Evolutionary conservation across 768 basidiomycete species (phyloP).

Genomic region (Chalciporus piperatus): DNA sequence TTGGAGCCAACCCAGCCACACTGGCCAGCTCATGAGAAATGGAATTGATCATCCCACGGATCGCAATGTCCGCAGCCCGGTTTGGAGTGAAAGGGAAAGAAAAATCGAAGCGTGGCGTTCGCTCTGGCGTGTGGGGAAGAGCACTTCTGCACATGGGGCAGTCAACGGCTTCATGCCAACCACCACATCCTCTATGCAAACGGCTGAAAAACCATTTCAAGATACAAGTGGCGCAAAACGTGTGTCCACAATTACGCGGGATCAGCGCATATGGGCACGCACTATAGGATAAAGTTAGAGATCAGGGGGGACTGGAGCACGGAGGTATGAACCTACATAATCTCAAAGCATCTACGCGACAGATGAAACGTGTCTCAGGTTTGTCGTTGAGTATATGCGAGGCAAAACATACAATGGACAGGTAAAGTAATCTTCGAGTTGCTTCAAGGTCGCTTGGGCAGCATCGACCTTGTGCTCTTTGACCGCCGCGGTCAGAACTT

Average conservation of each 20-base stretch:
- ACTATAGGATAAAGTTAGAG: constrained; percentile 17
- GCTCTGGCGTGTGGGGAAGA: constrained; percentile 51
- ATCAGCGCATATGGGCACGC: constrained; percentile 57
- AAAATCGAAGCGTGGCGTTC: constrained; percentile 44
- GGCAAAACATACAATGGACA: constrained; percentile 53
- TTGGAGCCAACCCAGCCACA: constrained; percentile 28
- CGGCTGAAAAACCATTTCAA: constrained; percentile 69
- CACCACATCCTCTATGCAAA: constrained; percentile 58
- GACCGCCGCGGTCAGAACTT: constrained; percentile 40
- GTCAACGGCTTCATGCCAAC: constrained; percentile 66
- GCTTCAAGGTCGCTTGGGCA: constrained; percentile 39
- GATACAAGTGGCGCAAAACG: constrained; percentile 66
- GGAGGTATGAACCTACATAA: constrained; percentile 37
- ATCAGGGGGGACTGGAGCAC: constrained; percentile 1
- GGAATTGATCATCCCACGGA: constrained; percentile 51
- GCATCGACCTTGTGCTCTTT: constrained; percentile 36
- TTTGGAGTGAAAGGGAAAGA: constrained; percentile 67
- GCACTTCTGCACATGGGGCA: constrained; percentile 64
- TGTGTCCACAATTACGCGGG: constrained; percentile 60
- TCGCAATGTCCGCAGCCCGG: constrained; percentile 50
- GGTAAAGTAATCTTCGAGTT: constrained; percentile 63
- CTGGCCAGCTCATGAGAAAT: constrained; percentile 41
- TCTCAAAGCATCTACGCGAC: constrained; percentile 55
- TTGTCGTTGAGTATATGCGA: constrained; percentile 4
- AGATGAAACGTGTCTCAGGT: constrained; percentile 10